These are phyloP conservation scores for Cordia subcordata DNA, from an alignment of 257 asterid species.

Conservation along the genomic window DNA sequence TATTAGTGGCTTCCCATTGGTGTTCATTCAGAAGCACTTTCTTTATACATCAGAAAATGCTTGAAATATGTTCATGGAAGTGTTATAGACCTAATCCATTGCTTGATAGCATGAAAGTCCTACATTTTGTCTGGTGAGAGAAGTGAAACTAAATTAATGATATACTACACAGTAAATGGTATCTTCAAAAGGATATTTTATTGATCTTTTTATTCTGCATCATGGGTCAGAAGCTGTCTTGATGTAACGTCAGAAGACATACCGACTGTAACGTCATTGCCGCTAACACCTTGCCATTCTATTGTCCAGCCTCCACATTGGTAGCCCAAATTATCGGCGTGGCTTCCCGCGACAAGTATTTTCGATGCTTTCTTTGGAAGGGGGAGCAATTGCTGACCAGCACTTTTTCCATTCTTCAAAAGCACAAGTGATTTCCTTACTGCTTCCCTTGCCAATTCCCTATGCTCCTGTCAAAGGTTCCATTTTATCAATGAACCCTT, in stretches of 20 bases:
- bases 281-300: constrained; percentile 45
- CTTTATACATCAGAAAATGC: neutral
- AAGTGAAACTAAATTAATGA: no score
- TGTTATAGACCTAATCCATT: no score
- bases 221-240: no score
- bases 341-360: constrained; percentile 47
- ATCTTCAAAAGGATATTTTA: no score
- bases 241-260: neutral
- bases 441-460: constrained; percentile 75
- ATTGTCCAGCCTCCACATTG: constrained; percentile 65
- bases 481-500: no score
- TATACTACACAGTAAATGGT: no score
- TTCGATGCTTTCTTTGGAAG: constrained; percentile 37
- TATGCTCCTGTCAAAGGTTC: constrained; percentile 37
- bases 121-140: no score
- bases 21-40: no score
- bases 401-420: constrained; percentile 26
- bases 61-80: no score
- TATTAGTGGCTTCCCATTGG: neutral
- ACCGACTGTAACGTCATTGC: constrained; percentile 40
- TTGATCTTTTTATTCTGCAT: no score
- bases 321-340: constrained; percentile 44
- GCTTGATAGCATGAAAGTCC: no score
- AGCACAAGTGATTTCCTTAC: constrained; percentile 68
- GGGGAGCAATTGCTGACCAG: constrained; percentile 35